phyloP scores from a whole-genome alignment of 2,329 filamentous ascomycete genomes.

The Annulohypoxylon truncatum region DNA sequence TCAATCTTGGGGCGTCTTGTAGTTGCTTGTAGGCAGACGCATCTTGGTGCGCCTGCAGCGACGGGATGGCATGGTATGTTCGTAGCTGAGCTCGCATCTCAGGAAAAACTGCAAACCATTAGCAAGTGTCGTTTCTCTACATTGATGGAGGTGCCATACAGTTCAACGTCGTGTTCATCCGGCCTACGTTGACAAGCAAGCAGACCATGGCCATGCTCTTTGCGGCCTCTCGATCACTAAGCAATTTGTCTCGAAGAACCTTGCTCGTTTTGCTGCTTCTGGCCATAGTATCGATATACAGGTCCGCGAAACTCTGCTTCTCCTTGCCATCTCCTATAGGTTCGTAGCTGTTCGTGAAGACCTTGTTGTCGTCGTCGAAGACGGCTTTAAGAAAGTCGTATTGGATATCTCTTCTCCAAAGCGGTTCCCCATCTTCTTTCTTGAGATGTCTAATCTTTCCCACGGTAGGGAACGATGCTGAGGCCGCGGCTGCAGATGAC shows the following conservation, averaged over 20 bases:
- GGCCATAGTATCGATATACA: conserved; percentile 99
- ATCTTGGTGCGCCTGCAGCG: conserved; percentile 93
- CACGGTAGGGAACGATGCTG: conserved; percentile 48
- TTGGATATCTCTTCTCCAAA: conserved; percentile 90
- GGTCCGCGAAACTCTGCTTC: conserved; percentile 87
- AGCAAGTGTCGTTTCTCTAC: conserved; percentile 10
- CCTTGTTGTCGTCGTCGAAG: conserved; percentile 77
- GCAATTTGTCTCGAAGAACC: conserved; percentile 94
- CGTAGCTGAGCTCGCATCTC: conserved; percentile 98
- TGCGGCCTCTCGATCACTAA: conserved; percentile 90
- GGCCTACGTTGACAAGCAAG: conserved; percentile 92
- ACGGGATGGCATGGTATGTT: conserved; percentile 98
- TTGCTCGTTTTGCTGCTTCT: conserved; percentile 99
- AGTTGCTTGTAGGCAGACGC: conserved; percentile 97
- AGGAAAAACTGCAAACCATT: conserved; percentile 76
- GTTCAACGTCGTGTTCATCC: conserved; percentile 99
- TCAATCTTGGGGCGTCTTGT: conserved; percentile 93
- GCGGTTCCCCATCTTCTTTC: conserved; percentile 87
- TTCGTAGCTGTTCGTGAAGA: conserved; percentile 93
- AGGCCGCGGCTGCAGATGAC: conserved; percentile 34
- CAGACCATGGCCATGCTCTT: conserved; percentile 99
- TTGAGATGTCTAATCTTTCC: conserved; percentile 87
- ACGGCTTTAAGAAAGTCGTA: conserved; percentile 85
- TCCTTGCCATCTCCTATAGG: conserved; percentile 57
- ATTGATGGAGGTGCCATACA: conserved; percentile 67